Percentiles rank a stretch among this genome's conserved stretches.
These are phyloP conservation scores for Marasmius fiardii DNA, from an alignment of 1,284 basidiomycete species.

Conservation along the genomic window DNA sequence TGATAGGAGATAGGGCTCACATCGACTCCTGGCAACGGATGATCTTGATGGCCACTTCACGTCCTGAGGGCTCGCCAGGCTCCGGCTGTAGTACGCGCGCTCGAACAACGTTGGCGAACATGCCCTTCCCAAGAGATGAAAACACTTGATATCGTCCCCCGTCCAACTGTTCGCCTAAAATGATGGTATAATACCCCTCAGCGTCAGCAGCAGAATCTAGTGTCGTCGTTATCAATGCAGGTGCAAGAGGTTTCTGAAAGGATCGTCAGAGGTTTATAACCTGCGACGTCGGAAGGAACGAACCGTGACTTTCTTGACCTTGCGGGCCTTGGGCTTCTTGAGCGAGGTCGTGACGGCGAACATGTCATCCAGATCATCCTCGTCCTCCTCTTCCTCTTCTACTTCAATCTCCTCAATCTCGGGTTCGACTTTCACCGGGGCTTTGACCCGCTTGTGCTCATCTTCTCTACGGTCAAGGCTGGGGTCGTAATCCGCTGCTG, in stretches of 20 bases:
- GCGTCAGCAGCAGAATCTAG: constrained; percentile 78
- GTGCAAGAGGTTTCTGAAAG: constrained; percentile 47
- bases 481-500: constrained; percentile 93
- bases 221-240: constrained; percentile 66
- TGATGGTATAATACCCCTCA: constrained; percentile 95
- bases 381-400: constrained; percentile 61
- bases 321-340: constrained; percentile 59
- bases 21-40: constrained; percentile 96
- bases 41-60: constrained; percentile 98
- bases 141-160: constrained; percentile 93
- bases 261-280: neutral
- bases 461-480: constrained; percentile 82
- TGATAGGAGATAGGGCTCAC: constrained; percentile 45
- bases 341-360: constrained; percentile 67
- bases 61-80: constrained; percentile 50
- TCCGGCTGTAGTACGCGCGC: constrained; percentile 82
- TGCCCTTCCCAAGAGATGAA: constrained; percentile 93
- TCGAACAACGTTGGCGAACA: constrained; percentile 96
- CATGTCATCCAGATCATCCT: constrained; percentile 88
- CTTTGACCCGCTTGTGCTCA: constrained; percentile 64
- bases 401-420: constrained; percentile 45
- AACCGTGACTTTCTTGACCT: constrained; percentile 52
- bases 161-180: constrained; percentile 93
- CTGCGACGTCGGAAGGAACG: constrained; percentile 23
- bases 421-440: constrained; percentile 17